phyloP scores from a whole-genome alignment of 805 yeast species.

The Myxozyma sirexii region DNA sequence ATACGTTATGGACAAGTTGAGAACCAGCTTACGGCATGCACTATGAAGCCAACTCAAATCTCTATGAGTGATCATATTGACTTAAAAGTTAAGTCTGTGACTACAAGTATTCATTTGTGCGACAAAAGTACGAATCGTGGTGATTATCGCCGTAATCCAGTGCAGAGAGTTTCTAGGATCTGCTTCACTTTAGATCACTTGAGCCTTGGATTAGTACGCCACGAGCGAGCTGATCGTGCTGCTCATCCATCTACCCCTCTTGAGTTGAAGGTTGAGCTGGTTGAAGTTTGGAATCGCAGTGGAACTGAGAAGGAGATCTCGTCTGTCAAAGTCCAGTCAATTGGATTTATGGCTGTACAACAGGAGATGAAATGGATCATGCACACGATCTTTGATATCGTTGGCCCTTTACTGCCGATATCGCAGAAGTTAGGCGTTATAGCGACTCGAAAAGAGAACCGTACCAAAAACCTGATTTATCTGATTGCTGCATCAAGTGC shows the following conservation, averaged over 20 bases:
- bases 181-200: conserved; percentile 20
- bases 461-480: conserved; percentile 46
- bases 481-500: conserved; percentile 54
- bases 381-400: conserved; percentile 15
- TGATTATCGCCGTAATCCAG: conserved; percentile 20
- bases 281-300: conserved; percentile 42
- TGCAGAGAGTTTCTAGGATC: conserved; percentile 18
- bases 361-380: conserved; percentile 44
- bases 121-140: conserved; percentile 17
- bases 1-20: conserved; percentile 45
- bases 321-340: conserved; percentile 39
- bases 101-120: conserved; percentile 5
- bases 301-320: conserved; percentile 29
- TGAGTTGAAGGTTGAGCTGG: conserved; percentile 38
- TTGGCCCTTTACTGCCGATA: conserved; percentile 36
- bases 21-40: conserved; percentile 9
- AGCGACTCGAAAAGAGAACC: conserved; percentile 19
- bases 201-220: conserved; percentile 14
- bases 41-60: conserved; percentile 11
- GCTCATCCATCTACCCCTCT: conserved; percentile 34
- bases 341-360: conserved; percentile 42
- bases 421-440: conserved; percentile 27
- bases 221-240: not conserved
- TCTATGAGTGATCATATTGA: conserved; percentile 20
- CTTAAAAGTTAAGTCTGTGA: conserved; percentile 12